Evolutionary conservation across 2,329 filamentous ascomycete genomes (phyloP).

Genomic region (Didymella keratinophila): DNA sequence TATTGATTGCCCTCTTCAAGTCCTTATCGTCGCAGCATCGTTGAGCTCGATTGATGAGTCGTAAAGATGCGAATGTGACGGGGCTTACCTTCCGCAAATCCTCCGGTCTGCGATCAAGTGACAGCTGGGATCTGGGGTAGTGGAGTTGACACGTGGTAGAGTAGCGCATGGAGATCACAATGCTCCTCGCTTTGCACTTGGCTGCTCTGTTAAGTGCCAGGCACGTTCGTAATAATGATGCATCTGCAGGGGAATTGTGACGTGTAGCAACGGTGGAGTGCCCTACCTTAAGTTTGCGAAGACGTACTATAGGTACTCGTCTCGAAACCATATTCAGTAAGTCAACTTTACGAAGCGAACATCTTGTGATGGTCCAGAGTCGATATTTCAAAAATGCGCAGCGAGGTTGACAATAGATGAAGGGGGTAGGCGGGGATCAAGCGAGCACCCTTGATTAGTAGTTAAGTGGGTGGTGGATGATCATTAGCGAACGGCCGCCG

Average conservation of each 20-base stretch:
- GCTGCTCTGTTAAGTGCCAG: too few species aligned
- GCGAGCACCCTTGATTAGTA: not conserved
- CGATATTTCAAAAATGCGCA: not conserved
- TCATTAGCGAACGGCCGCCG: not conserved
- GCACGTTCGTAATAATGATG: not conserved
- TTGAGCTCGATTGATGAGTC: not conserved
- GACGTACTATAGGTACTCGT: too few species aligned
- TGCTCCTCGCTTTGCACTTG: not conserved
- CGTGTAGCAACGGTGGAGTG: not conserved
- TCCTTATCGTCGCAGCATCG: not conserved
- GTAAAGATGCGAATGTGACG: not conserved
- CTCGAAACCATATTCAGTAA: not conserved
- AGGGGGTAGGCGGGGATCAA: too few species aligned
- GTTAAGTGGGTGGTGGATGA: too few species aligned
- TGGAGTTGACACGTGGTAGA: not conserved
- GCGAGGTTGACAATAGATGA: not conserved
- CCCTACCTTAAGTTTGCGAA: not conserved
- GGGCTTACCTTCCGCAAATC: not conserved
- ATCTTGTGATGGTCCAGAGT: not conserved
- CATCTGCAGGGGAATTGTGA: not conserved
- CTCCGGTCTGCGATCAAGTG: not conserved
- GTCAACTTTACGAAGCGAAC: too few species aligned
- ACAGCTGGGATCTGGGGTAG: not conserved
- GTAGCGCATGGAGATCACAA: not conserved
- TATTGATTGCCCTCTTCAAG: constrained; percentile 7